Evolutionary conservation across 371 early-diverging fungal genomes (phyloP).

Genomic region (Mucor sp.): DNA sequence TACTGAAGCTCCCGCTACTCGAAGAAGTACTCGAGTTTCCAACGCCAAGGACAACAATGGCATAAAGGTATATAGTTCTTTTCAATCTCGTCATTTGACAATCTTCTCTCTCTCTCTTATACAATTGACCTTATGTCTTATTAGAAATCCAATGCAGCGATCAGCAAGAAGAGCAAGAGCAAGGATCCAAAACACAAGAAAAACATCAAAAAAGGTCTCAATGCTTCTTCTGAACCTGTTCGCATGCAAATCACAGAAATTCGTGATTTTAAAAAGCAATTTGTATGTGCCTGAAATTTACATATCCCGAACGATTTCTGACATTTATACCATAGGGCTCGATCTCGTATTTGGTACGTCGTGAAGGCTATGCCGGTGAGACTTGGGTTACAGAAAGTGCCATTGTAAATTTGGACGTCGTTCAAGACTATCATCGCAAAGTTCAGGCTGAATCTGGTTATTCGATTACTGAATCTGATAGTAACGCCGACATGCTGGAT

Average conservation of each 20-base stretch:
- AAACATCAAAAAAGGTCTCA: background rate
- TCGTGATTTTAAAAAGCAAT: conserved; percentile 9
- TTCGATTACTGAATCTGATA: background rate
- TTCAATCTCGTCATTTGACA: background rate
- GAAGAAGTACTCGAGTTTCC: background rate
- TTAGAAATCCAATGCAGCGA: background rate
- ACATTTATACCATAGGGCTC: background rate
- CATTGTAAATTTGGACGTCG: conserved; percentile 2
- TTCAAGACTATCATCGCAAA: conserved; percentile 10
- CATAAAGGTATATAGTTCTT: background rate
- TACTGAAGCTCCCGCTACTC: background rate
- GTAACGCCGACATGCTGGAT: background rate
- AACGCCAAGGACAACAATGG: background rate
- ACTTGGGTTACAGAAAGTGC: conserved; percentile 16
- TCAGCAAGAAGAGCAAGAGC: background rate
- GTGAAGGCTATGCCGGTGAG: background rate
- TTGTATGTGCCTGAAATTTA: background rate
- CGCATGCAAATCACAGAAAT: background rate
- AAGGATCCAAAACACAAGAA: background rate
- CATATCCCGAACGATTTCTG: background rate
- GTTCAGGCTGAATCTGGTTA: conserved; percentile 22
- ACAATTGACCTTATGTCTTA: background rate
- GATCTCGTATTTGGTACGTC: conserved; percentile 14
- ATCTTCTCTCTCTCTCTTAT: background rate
- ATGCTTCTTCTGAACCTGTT: background rate